These are phyloP conservation scores for Ocimum tenuiflorum DNA, from an alignment of 257 asterid genomes.

Conservation along the genomic window DNA sequence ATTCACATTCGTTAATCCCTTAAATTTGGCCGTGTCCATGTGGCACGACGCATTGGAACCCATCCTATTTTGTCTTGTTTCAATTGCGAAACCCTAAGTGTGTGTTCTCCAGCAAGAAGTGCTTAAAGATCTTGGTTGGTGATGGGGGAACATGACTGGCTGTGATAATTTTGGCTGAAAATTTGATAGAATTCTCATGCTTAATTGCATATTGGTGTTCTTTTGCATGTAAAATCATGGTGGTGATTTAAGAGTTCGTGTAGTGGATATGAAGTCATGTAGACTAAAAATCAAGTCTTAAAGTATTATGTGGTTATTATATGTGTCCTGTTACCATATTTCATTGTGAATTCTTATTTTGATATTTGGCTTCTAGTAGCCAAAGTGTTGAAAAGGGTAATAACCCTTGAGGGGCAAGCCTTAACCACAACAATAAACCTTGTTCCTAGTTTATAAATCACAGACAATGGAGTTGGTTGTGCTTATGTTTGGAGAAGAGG, in stretches of 20 bases:
- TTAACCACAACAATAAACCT: too few species aligned
- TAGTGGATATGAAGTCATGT: not conserved
- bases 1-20: constrained; percentile 3
- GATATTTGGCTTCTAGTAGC: not conserved
- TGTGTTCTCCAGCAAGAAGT: not conserved
- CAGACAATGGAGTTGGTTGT: too few species aligned
- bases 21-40: not conserved
- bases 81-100: not conserved
- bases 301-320: not conserved
- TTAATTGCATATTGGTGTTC: not conserved
- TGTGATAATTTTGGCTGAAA: not conserved
- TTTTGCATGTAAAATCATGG: not conserved
- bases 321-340: not conserved
- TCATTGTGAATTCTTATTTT: not conserved
- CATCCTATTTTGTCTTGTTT: constrained; percentile 2
- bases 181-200: not conserved
- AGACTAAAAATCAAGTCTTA: not conserved
- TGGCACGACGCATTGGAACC: not conserved
- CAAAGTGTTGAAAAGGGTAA: too few species aligned
- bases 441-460: too few species aligned
- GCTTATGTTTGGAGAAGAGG: too few species aligned
- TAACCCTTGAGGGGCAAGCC: too few species aligned
- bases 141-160: not conserved
- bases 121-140: constrained; percentile 9
- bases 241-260: not conserved